Base-by-base conservation (phyloP, 2,329 filamentous ascomycete genomes). In the Akanthomyces lecanii region DNA sequence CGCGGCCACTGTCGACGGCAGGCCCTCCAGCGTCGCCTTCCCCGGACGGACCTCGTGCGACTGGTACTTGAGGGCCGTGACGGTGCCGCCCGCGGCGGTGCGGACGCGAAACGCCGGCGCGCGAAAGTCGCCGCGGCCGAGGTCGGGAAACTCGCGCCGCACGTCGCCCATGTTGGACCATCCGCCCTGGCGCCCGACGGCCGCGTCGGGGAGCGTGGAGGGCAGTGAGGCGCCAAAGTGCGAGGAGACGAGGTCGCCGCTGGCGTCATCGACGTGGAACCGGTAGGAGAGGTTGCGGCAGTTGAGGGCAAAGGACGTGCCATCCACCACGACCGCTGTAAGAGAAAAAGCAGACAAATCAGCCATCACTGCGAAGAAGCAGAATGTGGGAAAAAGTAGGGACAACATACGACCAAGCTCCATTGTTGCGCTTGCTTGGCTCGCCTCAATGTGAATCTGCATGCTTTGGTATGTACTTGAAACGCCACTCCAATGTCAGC, bases 61-160 rank as follows among this genome's bases (percentile, higher is more conserved):
- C 61, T 81, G 76, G 68, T 88, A 89, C 47, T 76, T 76, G 63
- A 89, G 81, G 11, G 82, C 80, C 5, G 81, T 83, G 14, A 89
- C 79, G 0, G 84, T 86, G 64, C 84, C 79, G 38, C 85, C 86
- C 18, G 78, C 79, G 12, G 80, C 74, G 67, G 89, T 85, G 61
- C 79, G 78, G 66, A 89, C 85, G 38, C 83, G 81, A 14, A 89
- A 78, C 0, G 86, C 86, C 0, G 86, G 86, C 2, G 81, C 74
- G 4, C 86, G 80, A 66, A 86, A 85, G 68, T 89, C 86, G n/a
- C 85, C 85, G 11, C 85, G 79, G 0, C 86, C 85, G 5, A 85
- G 75, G 63, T 89, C 86, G 1, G 86, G 86, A 61, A 87, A 88
- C 69, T 89, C 86, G 30, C 86, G 81, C 18, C 83, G 79, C 16